Conservation (phyloP, 2,329 filamentous ascomycete species). For the Xylaria arbuscula region DNA sequence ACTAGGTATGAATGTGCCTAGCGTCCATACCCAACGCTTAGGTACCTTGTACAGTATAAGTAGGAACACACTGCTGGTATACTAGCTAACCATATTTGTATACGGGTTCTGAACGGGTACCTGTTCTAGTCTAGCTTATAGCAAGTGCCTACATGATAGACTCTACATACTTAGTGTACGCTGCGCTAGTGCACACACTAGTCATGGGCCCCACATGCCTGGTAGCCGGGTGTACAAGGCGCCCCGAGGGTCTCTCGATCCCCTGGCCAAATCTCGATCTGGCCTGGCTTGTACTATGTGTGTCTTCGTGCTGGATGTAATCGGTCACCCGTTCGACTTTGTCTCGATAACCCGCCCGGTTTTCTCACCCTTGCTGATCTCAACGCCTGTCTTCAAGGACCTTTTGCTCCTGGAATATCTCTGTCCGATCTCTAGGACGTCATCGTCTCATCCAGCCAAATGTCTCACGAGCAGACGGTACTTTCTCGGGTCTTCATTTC, state of each 20-base stretch:
- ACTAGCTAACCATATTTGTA: background rate
- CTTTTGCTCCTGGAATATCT: constrained; percentile 34
- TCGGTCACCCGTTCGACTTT: constrained; percentile 24
- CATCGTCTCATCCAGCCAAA: constrained; percentile 28
- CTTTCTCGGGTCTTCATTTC: background rate
- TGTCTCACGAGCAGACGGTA: background rate
- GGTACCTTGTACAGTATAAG: too few species aligned
- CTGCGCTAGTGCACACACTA: background rate
- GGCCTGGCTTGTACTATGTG: constrained; percentile 8
- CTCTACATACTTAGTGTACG: background rate
- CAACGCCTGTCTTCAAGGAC: constrained; percentile 22
- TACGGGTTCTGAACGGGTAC: too few species aligned
- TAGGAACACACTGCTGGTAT: too few species aligned
- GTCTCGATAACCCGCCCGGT: constrained; percentile 25
- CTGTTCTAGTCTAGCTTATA: background rate
- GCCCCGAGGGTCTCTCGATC: constrained; percentile 33
- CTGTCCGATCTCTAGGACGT: constrained; percentile 35
- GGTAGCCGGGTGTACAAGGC: constrained; percentile 12
- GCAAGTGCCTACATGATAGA: too few species aligned
- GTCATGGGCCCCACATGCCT: constrained; percentile 26
- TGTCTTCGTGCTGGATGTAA: constrained; percentile 12
- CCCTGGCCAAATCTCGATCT: constrained; percentile 43
- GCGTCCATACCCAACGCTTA: too few species aligned
- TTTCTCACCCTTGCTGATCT: constrained; percentile 1
- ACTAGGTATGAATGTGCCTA: too few species aligned